Base-by-base conservation (phyloP, 495 filamentous ascomycete species). In the Friedmanniomyces endolithicus region DNA sequence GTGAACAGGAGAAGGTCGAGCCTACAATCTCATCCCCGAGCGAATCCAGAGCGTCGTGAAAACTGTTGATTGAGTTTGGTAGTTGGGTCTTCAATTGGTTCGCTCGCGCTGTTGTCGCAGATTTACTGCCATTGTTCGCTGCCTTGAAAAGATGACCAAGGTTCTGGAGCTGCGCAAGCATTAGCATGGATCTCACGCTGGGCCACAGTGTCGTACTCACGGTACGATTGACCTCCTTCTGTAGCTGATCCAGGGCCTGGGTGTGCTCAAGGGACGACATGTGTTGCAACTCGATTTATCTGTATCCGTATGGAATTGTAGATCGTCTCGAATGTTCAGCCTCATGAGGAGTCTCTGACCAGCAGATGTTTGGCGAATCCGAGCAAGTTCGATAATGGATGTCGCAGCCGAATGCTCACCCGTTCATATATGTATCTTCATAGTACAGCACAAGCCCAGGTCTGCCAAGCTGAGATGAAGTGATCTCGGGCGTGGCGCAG, bases 11-110 rank as follows among this genome's bases (percentile, higher is more conserved):
- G 31, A 3, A 55, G 20, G 23, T 33, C 35, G n/a, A n/a, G n/a
- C n/a, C 20, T n/a, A 12, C 55, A 2, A 59, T 8, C 34, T 59
- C 41, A 23, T 54, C 56, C 11, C 54, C 50, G 11, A 59, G 31
- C 8, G 8, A 20, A 24, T 59, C 56, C 1, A 59, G 56, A n/a
- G 56, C 56, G n/a, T 43, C 43, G 33, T 59, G 56, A 31, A 48
- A 59, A 2, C 50, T 19, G 31, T 27, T 34, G 43, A 53, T 54
- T 6, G 50, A 53, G 1, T 24, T 19, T 1, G 56, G 56, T 3
- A 59, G 33, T 1, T 50, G 17, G 7, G 22, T 9, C 23, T 50
- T 59, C 11, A 59, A 50, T 9, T 35, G n/a, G 11, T 17, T 1
- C 12, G 56, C 50, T 12, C 47, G 56, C 11, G 56, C 50, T 2